Base-by-base conservation (phyloP, 129 eudicot species). In the Tanacetum coccineum region DNA sequence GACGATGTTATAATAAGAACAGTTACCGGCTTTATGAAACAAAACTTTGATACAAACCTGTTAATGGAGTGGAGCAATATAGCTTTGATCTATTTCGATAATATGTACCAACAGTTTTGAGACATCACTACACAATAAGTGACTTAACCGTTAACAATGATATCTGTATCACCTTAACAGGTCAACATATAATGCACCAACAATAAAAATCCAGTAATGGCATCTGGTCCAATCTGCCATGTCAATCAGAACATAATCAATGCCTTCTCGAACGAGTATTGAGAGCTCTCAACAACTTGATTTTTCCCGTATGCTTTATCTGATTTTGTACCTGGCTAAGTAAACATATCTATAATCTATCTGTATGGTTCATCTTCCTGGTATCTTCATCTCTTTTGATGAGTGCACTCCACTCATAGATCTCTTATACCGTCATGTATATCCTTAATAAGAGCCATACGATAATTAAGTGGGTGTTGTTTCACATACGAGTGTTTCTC, bases 241-340 rank as follows among this genome's bases (percentile, higher is more conserved):
- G 0, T 11, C 62, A 36, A 6, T 36, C 39, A 13, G 44, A 58
- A 13, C 10, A 1, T 13, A 0, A 15, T 32, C 63, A 9, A 59
- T 14, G 20, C 30, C n/a, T 59, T 13, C 17, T 14, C 8, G 42
- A 12, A 13, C 14, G 17, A 13, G 44, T 26, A 22, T 21, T 5
- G 47, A 57, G 26, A 57, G 11, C 14, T 63, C n/a, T 19, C 58
- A 6, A 36, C 25, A 65, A 26, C 66, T 44, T 45, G 45, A 44
- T 47, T 45, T 56, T 64, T 28, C 72, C 51, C 55, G 42, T 28
- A 56, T 17, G 61, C 15, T 36, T 49, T 10, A 46, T 49, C 74
- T 69, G 39, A 26, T 49, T 17, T 22, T 36, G 61, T 50, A 20
- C 40, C 52, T 0, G 17, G 7, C 71, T 26, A 47, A 25, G 30